Percentiles rank a stretch among this genome's conserved stretches.
Conservation (phyloP, 1,284 basidiomycete species). For the Heterobasidion occidentale region DNA sequence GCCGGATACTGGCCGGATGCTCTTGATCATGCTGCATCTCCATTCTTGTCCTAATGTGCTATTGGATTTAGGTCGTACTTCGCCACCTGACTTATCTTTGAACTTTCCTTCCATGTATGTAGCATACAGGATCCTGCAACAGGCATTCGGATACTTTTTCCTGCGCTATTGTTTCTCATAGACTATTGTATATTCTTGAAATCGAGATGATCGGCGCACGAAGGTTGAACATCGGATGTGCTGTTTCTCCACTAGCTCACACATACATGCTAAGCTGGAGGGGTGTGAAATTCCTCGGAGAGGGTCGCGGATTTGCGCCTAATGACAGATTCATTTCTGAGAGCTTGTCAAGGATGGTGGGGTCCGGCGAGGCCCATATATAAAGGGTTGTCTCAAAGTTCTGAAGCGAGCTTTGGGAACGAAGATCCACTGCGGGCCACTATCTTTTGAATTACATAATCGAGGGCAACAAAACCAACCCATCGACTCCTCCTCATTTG, state of each 20-base stretch:
- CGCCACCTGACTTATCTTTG: background rate
- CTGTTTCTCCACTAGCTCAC: background rate
- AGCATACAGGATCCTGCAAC: background rate
- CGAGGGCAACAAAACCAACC: constrained; percentile 5
- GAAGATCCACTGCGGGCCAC: background rate
- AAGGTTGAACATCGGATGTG: background rate
- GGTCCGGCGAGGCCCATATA: too few species aligned
- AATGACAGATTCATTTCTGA: too few species aligned
- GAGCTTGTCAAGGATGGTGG: too few species aligned
- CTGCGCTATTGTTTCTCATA: background rate
- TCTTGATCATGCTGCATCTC: background rate
- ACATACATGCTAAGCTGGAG: too few species aligned
- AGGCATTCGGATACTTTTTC: too few species aligned
- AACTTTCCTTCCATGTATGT: background rate
- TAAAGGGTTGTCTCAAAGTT: too few species aligned
- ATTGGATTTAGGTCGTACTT: background rate
- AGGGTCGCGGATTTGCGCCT: too few species aligned
- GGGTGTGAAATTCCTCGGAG: too few species aligned
- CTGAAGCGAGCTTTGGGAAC: too few species aligned
- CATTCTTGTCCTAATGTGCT: background rate
- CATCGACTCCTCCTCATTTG: background rate
- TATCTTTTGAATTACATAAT: constrained; percentile 7
- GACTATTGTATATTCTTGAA: background rate
- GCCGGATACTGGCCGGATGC: background rate
- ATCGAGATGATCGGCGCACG: background rate